Percentiles rank a stretch among this genome's conserved stretches.
These are phyloP conservation scores for Aspergillus sp. DNA, from an alignment of 2,329 filamentous ascomycete species.

Conservation along the genomic window DNA sequence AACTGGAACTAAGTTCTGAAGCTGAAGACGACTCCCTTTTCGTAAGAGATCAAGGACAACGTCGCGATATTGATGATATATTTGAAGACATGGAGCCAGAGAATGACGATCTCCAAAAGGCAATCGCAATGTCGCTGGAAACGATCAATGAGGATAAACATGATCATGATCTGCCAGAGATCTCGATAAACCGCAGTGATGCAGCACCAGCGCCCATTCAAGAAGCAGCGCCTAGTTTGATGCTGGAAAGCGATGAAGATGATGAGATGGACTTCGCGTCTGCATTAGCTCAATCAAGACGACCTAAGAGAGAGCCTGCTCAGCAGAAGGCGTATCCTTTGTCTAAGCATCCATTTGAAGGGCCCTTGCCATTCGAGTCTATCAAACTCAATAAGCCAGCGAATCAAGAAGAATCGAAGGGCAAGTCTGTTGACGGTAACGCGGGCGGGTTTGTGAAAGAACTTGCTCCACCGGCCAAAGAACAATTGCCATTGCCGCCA, in stretches of 20 bases:
- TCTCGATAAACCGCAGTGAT: slow-evolving; percentile 37
- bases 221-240: slow-evolving; percentile 23
- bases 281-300: slow-evolving; percentile 64
- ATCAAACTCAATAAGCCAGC: slow-evolving; percentile 56
- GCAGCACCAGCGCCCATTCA: slow-evolving; percentile 29
- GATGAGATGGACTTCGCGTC: slow-evolving; percentile 70
- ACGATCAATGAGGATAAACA: slow-evolving; percentile 26
- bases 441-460: slow-evolving; percentile 59
- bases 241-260: slow-evolving; percentile 53
- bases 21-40: slow-evolving; percentile 49
- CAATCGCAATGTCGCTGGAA: slow-evolving; percentile 77
- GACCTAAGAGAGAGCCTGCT: slow-evolving; percentile 41
- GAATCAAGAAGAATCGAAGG: slow-evolving; percentile 30
- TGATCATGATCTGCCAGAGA: slow-evolving; percentile 32
- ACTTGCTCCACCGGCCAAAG: slow-evolving; percentile 21
- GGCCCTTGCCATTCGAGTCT: slow-evolving; percentile 82
- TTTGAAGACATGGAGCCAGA: slow-evolving; percentile 47
- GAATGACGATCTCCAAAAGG: slow-evolving; percentile 68
- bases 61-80: slow-evolving; percentile 44
- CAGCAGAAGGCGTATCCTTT: slow-evolving; percentile 38
- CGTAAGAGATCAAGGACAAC: slow-evolving; percentile 32
- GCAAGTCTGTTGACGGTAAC: slow-evolving; percentile 47
- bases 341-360: slow-evolving; percentile 58
- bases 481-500: slow-evolving; percentile 33
- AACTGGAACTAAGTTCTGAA: slow-evolving; percentile 32